Evolutionary conservation across 345 rosid species (phyloP).

Genomic region (Populus euphratica): DNA sequence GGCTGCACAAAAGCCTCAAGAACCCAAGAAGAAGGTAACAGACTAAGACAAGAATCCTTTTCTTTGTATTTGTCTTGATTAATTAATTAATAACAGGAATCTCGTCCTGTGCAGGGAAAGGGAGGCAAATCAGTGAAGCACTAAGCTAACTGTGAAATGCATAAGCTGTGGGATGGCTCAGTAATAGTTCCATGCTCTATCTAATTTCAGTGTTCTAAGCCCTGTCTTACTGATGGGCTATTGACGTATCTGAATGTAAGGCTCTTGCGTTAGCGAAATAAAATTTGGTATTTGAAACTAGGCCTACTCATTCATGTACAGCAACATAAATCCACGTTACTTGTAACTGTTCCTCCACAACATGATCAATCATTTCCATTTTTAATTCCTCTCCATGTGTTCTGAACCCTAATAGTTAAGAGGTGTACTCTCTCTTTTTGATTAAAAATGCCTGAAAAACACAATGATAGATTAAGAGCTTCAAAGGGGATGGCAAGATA

Average conservation of each 20-base stretch:
- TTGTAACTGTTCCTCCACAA: not conserved
- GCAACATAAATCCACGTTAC: not conserved
- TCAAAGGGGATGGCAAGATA: too few species aligned
- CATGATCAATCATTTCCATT: not conserved
- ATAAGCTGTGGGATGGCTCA: not conserved
- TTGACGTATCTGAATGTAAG: not conserved
- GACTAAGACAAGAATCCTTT: not conserved
- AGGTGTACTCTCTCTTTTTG: too few species aligned
- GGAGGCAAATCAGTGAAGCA: conserved; percentile 23
- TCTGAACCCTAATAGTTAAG: too few species aligned
- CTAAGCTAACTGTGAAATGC: not conserved
- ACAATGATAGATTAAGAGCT: too few species aligned
- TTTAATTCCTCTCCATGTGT: not conserved
- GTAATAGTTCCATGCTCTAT: not conserved
- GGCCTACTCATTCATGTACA: not conserved
- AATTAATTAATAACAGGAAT: not conserved
- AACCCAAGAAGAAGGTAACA: conserved; percentile 49
- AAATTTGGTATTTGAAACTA: not conserved
- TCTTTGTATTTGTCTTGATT: not conserved
- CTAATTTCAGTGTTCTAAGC: not conserved
- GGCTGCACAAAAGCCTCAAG: conserved; percentile 43
- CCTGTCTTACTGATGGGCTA: not conserved
- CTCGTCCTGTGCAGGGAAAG: conserved; percentile 7
- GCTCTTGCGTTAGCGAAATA: conserved; percentile 1
- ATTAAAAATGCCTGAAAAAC: too few species aligned